A percentile compares a stretch with the other conserved stretches of the same genome.
Conservation (phyloP, 192 early-diverging fungal genomes). For the Coemansia sp. region DNA sequence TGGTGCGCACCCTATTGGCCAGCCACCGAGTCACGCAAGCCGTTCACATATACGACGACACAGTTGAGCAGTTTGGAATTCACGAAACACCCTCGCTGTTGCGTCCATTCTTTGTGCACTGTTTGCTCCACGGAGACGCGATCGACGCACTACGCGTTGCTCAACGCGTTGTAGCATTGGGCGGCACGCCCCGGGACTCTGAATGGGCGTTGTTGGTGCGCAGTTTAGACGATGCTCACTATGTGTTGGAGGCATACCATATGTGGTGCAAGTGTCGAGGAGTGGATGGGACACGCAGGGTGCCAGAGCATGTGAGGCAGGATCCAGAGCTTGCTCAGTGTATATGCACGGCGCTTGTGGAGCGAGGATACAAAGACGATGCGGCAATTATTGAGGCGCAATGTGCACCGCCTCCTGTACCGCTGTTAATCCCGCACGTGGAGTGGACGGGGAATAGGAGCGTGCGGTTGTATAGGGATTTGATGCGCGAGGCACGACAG, state of each 20-base stretch:
- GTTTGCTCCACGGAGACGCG: not conserved
- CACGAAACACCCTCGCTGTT: slow-evolving; percentile 7
- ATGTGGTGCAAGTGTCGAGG: not conserved
- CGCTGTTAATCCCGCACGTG: not conserved
- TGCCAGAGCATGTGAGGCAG: not conserved
- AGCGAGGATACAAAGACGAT: not conserved
- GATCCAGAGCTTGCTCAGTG: not conserved
- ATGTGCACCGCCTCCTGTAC: too few species aligned
- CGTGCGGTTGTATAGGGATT: slow-evolving; percentile 20
- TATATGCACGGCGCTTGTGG: not conserved
- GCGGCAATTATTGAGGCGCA: not conserved
- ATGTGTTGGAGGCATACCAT: not conserved
- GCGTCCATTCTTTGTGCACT: slow-evolving; percentile 10
- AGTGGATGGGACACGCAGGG: not conserved
- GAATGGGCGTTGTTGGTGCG: slow-evolving; percentile 17
- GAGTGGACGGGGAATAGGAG: not conserved
- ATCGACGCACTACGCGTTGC: not conserved
- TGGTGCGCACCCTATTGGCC: slow-evolving; percentile 23
- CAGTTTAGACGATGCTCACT: not conserved
- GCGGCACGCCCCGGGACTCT: slow-evolving; percentile 10
- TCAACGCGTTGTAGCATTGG: slow-evolving; percentile 5
- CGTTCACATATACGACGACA: slow-evolving; percentile 15
- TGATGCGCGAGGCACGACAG: slow-evolving; percentile 11
- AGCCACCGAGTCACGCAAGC: slow-evolving; percentile 21
- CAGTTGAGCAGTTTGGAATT: slow-evolving; percentile 6